A percentile compares a stretch with the other conserved stretches of the same genome.
Evolutionary conservation across 2,329 filamentous ascomycete genomes (phyloP).

Genomic region (Colletotrichum sp.): DNA sequence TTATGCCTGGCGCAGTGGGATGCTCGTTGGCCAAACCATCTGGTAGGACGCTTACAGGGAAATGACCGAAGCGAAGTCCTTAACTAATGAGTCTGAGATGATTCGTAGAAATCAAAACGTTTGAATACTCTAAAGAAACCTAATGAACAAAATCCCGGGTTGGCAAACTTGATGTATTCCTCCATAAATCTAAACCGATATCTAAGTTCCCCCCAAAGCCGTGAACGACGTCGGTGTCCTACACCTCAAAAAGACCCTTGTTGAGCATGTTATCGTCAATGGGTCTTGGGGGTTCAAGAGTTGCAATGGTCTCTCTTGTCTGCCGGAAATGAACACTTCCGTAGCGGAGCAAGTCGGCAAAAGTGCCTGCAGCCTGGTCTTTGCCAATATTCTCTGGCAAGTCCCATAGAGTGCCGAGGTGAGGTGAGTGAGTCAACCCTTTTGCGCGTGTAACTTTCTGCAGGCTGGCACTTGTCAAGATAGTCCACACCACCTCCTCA

Average conservation of each 20-base stretch:
- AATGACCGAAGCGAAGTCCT: background rate
- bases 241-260: background rate
- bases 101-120: background rate
- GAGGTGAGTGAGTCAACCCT: constrained; percentile 26
- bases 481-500: constrained; percentile 29
- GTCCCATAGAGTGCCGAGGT: constrained; percentile 34
- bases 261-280: background rate
- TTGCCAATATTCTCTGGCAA: constrained; percentile 33
- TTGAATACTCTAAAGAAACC: background rate
- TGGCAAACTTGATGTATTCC: background rate
- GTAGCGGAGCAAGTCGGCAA: constrained; percentile 39
- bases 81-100: background rate
- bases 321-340: constrained; percentile 39
- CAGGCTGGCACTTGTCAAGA: constrained; percentile 34
- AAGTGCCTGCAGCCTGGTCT: constrained; percentile 35
- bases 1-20: fast-evolving
- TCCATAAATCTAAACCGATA: background rate
- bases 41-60: background rate
- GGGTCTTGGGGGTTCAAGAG: background rate
- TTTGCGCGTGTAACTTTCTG: constrained; percentile 42
- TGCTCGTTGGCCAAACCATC: background rate
- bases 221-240: background rate
- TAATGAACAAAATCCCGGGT: background rate
- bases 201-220: background rate
- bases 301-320: constrained; percentile 31